Evolutionary conservation across 192 early-diverging fungal species (phyloP).

Genomic region (Backusella westeae): DNA sequence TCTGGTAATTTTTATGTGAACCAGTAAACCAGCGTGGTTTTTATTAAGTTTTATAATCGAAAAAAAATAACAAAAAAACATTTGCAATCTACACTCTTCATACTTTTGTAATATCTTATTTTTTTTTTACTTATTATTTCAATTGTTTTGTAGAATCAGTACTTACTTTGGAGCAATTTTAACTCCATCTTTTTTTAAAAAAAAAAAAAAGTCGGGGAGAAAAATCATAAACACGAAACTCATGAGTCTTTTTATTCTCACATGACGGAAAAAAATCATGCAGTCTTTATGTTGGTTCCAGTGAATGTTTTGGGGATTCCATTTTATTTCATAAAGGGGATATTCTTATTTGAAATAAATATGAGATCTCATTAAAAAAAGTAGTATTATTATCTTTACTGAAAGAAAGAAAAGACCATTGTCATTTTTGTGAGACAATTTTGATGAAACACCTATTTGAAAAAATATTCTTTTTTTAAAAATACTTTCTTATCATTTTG

Average conservation of each 20-base stretch:
- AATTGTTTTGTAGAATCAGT: background rate
- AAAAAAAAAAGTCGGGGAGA: background rate
- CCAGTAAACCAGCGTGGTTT: conserved; percentile 2
- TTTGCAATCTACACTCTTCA: background rate
- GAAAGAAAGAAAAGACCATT: background rate
- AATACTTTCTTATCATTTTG: background rate
- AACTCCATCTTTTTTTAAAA: background rate
- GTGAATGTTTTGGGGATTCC: background rate
- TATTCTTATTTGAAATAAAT: background rate
- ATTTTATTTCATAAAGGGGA: background rate
- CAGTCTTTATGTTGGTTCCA: background rate
- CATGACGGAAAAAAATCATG: conserved; percentile 4
- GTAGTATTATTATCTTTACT: background rate
- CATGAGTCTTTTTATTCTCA: background rate
- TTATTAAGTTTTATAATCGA: background rate
- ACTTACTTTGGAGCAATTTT: background rate
- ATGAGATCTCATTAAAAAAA: background rate
- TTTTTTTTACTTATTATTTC: background rate
- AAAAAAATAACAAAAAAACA: background rate
- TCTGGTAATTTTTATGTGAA: conserved; percentile 6
- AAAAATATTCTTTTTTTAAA: background rate
- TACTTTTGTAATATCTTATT: background rate
- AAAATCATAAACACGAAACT: conserved; percentile 4
- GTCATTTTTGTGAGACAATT: background rate
- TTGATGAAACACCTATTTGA: background rate